Evolutionary conservation across 495 filamentous ascomycete genomes (phyloP), one percentile per base, ranked within the genome.

Genomic region (Aspergillus ostianus): DNA sequence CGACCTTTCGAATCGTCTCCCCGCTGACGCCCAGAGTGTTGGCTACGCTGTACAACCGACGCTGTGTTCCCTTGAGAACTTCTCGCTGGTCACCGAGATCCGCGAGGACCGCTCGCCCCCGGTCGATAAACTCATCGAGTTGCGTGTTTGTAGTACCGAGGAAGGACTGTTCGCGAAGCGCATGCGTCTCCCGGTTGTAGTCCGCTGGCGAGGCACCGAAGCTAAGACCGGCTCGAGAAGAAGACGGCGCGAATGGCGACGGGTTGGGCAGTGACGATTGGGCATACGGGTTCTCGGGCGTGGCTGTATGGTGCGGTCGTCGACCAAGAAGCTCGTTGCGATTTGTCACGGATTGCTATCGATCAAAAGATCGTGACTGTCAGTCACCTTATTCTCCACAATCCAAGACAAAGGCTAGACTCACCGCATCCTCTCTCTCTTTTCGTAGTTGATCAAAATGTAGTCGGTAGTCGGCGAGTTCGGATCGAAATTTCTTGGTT

Each of bases 1-100:
- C 93, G 52, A 98, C 75, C 90, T 93, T 97, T 15, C 95, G 84
- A 57, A 98, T 98, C 6, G 94, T 98, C 70, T 98, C 95, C 29
- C 93, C 92, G 71, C 88, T 92, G 41, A 98, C 83, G 8, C 94
- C 94, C 60, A 98, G 75, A 29, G 95, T 98, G 67, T 96, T 98
- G 7, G 90, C 94, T 20, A 96, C 91, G 69, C 85, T 92, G 68
- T 98, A 98, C 49, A 99, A 79, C 70, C 85, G 84, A 68, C 87
- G 84, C 78, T 98, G 94, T 47, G 94, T 98, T 8, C 86, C 88
- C 78, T 99, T 99, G 60, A 99, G 78, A 69, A 98, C 89, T 70
- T 97, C 93, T 45, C 91, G 80, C 79, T 99, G 95, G 70, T 96
- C 81, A 3, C 90, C 87, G 51, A 99, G 71, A 74, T 98, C 92